These are phyloP conservation scores for Hypoxylon trugodes DNA, from an alignment of 495 filamentous ascomycete genomes.

Conservation along the genomic window DNA sequence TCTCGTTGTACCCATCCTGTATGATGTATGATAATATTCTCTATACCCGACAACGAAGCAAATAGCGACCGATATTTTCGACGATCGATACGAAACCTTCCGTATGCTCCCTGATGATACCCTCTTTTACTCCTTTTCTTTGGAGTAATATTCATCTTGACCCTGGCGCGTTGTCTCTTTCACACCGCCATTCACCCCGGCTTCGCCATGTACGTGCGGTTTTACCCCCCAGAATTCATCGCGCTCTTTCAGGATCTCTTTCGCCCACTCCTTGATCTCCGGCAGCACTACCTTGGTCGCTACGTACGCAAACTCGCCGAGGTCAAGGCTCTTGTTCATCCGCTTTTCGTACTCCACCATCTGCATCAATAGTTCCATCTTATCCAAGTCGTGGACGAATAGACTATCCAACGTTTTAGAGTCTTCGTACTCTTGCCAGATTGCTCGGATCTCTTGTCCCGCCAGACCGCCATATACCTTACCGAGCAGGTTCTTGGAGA, in stretches of 20 bases:
- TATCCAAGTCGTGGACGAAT: constrained; percentile 97
- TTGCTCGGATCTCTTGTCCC: constrained; percentile 71
- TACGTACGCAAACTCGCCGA: constrained; percentile 85
- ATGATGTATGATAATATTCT: constrained; percentile 1
- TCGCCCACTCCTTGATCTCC: constrained; percentile 82
- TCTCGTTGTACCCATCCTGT: constrained; percentile 2
- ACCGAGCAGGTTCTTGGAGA: constrained; percentile 74
- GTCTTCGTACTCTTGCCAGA: constrained; percentile 96
- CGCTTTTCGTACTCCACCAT: constrained; percentile 96
- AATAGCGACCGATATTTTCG: background rate
- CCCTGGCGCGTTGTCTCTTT: constrained; percentile 43
- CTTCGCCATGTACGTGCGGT: constrained; percentile 52
- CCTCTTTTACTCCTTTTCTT: constrained; percentile 29
- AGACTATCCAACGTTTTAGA: constrained; percentile 79
- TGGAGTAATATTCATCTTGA: constrained; percentile 55
- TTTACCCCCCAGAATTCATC: constrained; percentile 72
- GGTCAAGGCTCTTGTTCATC: constrained; percentile 68
- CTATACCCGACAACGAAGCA: background rate
- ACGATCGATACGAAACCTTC: background rate
- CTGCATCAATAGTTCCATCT: constrained; percentile 92
- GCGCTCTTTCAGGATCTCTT: constrained; percentile 78
- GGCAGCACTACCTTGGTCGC: constrained; percentile 73
- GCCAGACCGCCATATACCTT: constrained; percentile 73
- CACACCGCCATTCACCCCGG: constrained; percentile 51
- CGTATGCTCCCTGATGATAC: constrained; percentile 11